phyloP scores from a whole-genome alignment of 2,329 filamentous ascomycete species.

The Calonectria pseudoturangicola region DNA sequence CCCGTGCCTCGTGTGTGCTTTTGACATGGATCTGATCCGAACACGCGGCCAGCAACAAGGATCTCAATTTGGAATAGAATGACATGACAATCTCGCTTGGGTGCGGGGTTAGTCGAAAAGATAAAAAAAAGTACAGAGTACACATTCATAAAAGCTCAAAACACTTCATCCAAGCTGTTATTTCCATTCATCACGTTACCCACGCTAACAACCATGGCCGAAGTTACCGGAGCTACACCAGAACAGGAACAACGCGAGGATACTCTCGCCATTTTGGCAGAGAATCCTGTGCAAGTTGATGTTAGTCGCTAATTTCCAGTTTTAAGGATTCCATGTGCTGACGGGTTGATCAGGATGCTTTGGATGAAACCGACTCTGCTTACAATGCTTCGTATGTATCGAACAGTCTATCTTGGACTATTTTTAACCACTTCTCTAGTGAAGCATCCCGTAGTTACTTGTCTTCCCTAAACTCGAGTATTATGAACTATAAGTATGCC shows the following conservation, averaged over 20 bases:
- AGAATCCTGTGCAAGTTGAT: slow-evolving; percentile 29
- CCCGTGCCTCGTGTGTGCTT: slow-evolving; percentile 8
- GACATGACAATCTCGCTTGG: slow-evolving; percentile 20
- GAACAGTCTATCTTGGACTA: neutral
- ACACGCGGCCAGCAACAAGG: slow-evolving; percentile 3
- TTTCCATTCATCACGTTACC: neutral
- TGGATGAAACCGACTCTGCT: slow-evolving; percentile 28
- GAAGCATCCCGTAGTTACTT: slow-evolving; percentile 36
- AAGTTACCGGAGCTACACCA: slow-evolving; percentile 10
- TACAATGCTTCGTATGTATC: slow-evolving; percentile 28
- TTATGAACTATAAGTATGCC: slow-evolving; percentile 40
- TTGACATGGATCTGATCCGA: slow-evolving; percentile 6
- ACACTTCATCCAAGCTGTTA: neutral
- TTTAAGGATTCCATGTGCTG: neutral
- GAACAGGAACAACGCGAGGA: neutral
- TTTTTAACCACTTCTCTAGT: slow-evolving; percentile 6
- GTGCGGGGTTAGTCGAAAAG: neutral
- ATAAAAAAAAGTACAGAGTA: neutral
- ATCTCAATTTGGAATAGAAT: slow-evolving; percentile 12
- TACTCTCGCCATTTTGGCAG: slow-evolving; percentile 12
- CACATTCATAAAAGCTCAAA: slow-evolving; percentile 3
- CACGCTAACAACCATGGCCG: slow-evolving; percentile 1
- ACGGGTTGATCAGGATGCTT: slow-evolving; percentile 15
- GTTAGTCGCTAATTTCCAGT: neutral
- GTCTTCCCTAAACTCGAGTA: slow-evolving; percentile 38